phyloP scores from a whole-genome alignment of 768 basidiomycete species.

The Lentinula sp. region DNA sequence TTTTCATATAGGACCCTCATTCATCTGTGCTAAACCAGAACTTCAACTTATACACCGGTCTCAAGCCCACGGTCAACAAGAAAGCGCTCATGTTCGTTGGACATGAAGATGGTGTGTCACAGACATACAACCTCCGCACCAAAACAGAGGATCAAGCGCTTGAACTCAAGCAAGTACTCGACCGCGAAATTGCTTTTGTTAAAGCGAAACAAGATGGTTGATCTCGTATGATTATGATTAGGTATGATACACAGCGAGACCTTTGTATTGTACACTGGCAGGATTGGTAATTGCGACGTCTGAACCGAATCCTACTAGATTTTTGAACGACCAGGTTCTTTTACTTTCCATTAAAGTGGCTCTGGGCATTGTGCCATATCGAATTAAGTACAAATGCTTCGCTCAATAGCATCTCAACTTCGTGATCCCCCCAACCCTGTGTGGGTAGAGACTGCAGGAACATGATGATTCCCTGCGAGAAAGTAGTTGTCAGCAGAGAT shows the following conservation, averaged over 20 bases:
- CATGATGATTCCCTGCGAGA: conserved; percentile 90
- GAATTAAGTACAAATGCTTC: conserved; percentile 94
- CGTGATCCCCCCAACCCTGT: conserved; percentile 92
- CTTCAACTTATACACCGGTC: conserved; percentile 57
- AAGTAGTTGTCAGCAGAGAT: not conserved
- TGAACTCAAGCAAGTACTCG: conserved; percentile 52
- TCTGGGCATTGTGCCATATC: conserved; percentile 90
- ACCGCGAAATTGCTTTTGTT: conserved; percentile 53
- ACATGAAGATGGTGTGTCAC: conserved; percentile 53
- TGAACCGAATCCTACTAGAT: not conserved
- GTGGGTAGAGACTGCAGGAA: conserved; percentile 92
- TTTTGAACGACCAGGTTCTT: not conserved
- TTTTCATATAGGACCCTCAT: conserved; percentile 4
- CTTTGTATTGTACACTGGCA: not conserved
- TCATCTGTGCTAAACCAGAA: conserved; percentile 42
- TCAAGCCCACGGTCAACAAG: conserved; percentile 48
- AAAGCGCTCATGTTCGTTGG: conserved; percentile 62
- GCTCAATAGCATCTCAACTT: conserved; percentile 90
- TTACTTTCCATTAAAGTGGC: conserved; percentile 67
- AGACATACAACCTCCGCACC: conserved; percentile 57
- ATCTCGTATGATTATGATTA: conserved; percentile 2
- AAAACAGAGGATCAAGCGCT: conserved; percentile 53
- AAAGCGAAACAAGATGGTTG: conserved; percentile 28
- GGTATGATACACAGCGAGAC: conserved; percentile 4
- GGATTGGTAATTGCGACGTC: not conserved